A percentile compares a stretch with the other conserved stretches of the same genome.
These are phyloP conservation scores for Aphanomyces euteiches DNA, from an alignment of 352 stramenopile species.

Conservation along the genomic window DNA sequence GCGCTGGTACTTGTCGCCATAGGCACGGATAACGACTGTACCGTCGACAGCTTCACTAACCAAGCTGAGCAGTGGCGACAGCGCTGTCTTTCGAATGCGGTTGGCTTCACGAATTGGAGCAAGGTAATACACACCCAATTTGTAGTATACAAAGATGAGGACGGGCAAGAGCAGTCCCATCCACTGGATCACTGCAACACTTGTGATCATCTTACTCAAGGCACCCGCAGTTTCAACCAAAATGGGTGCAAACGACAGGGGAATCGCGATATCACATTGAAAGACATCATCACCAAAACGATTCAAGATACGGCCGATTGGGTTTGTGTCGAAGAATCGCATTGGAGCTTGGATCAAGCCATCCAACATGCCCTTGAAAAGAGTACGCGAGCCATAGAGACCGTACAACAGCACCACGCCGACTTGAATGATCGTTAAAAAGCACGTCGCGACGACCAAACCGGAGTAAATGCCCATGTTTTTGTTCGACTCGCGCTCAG, in stretches of 20 bases:
- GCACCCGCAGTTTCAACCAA: constrained; percentile 71
- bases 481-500: constrained; percentile 30
- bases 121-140: constrained; percentile 53
- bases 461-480: constrained; percentile 61
- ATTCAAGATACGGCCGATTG: constrained; percentile 85
- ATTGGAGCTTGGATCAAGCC: constrained; percentile 86
- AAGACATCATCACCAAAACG: constrained; percentile 91
- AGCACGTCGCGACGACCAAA: constrained; percentile 43
- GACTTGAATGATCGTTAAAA: constrained; percentile 60
- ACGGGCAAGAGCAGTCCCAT: constrained; percentile 45
- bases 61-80: constrained; percentile 51
- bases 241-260: constrained; percentile 49
- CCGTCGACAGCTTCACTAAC: constrained; percentile 70
- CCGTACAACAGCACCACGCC: constrained; percentile 52
- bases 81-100: constrained; percentile 42
- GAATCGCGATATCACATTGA: constrained; percentile 86
- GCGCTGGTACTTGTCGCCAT: constrained; percentile 52
- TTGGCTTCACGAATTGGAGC: constrained; percentile 46
- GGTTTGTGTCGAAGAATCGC: constrained; percentile 92
- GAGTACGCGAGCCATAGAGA: constrained; percentile 48
- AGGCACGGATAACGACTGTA: constrained; percentile 80
- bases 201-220: constrained; percentile 74
- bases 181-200: constrained; percentile 71
- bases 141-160: constrained; percentile 64
- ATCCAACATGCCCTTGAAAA: constrained; percentile 84